phyloP scores from a whole-genome alignment of 805 yeast genomes.

The Citeromyces nyonsensis region DNA sequence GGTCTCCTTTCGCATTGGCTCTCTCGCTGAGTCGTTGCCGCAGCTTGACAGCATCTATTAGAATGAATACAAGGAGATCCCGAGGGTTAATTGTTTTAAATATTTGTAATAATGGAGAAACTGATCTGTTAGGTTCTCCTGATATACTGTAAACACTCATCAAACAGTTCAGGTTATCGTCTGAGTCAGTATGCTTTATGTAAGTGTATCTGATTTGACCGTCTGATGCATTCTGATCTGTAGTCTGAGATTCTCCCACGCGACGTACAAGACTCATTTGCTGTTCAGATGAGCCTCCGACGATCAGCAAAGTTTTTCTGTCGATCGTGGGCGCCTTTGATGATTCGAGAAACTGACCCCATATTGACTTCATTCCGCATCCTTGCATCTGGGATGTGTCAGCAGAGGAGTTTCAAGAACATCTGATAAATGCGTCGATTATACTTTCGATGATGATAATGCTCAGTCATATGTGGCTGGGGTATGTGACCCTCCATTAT shows the following conservation, averaged over 20 bases:
- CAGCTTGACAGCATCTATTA: no score
- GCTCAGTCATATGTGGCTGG: no score
- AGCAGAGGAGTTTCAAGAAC: no score
- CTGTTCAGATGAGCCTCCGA: constrained; percentile 2
- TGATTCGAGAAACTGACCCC: no score
- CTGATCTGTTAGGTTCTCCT: not conserved
- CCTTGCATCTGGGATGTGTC: no score
- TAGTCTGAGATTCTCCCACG: not conserved
- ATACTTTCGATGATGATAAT: no score
- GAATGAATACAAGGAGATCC: no score
- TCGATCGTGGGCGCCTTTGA: no score
- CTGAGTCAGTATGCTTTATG: constrained; percentile 2
- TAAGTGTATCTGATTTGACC: constrained; percentile 2
- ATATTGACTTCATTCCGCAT: not conserved
- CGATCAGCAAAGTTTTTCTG: constrained; percentile 1
- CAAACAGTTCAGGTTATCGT: constrained; percentile 1
- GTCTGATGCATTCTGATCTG: not conserved
- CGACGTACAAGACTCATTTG: constrained; percentile 1
- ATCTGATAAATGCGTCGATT: no score
- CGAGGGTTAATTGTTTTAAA: not conserved
- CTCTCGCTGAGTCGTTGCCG: no score
- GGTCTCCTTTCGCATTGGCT: no score
- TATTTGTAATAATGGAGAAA: not conserved
- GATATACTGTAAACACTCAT: constrained; percentile 3
- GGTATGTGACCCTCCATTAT: no score